Evolutionary conservation across 2,329 filamentous ascomycete species (phyloP).

Genomic region (Verticillium alfalfae): DNA sequence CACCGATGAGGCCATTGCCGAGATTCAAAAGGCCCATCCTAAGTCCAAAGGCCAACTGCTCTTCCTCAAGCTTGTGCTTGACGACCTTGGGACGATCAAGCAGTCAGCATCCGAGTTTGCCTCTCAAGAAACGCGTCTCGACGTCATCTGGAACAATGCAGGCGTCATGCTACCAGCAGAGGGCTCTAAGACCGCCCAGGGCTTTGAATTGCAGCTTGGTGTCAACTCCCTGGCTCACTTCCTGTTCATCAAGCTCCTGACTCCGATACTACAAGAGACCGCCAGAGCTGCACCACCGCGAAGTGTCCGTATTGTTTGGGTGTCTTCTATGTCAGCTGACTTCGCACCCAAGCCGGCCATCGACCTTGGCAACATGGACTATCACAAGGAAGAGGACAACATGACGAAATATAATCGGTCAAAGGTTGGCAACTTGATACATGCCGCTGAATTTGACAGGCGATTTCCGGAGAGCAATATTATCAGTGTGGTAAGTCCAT

Average conservation of each 20-base stretch:
- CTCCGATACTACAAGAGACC: constrained; percentile 16
- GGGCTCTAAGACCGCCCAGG: constrained; percentile 26
- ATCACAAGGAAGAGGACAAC: constrained; percentile 14
- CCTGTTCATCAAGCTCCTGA: constrained; percentile 22
- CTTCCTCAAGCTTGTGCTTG: constrained; percentile 30
- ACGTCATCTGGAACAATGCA: constrained; percentile 34
- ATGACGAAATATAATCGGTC: constrained; percentile 19
- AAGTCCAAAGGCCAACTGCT: constrained; percentile 24
- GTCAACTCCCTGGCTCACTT: constrained; percentile 21
- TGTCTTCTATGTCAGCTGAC: constrained; percentile 20
- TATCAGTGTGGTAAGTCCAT: not conserved
- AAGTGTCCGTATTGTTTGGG: constrained; percentile 20
- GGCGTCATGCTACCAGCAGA: constrained; percentile 28
- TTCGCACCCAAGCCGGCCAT: constrained; percentile 15
- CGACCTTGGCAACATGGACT: constrained; percentile 22
- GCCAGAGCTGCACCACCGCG: constrained; percentile 14
- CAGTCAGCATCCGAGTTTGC: constrained; percentile 15
- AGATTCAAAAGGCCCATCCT: constrained; percentile 12
- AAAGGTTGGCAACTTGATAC: constrained; percentile 21
- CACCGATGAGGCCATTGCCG: constrained; percentile 2
- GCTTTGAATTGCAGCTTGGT: constrained; percentile 23
- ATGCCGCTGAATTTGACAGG: constrained; percentile 19
- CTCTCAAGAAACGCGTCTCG: constrained; percentile 18
- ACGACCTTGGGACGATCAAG: constrained; percentile 17
- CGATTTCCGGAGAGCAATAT: constrained; percentile 3